Evolutionary conservation across 257 asterid species (phyloP), one percentile per base, ranked within the genome.

Genomic region (Thymus mandschuricus): DNA sequence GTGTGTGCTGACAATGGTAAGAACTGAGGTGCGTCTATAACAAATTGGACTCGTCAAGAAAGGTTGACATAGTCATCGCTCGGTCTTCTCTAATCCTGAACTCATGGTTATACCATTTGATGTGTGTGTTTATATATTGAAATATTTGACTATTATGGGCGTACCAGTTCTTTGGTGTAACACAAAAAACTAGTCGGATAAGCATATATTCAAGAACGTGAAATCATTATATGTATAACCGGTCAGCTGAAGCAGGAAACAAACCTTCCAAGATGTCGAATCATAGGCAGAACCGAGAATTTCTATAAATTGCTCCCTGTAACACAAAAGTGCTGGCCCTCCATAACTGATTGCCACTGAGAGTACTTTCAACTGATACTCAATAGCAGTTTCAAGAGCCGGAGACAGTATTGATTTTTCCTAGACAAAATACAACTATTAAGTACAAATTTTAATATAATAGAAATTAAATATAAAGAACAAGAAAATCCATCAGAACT

Each of bases 231-330:
- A 30, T 9, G 59, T 31, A 48, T 38, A 63, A 71, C 54, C 69
- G 13, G 60, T 48, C 33, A 21, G 43, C 13, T n/a, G 70, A 50
- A 78, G 80, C 58, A 76, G 71, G 72, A 74, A 72, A 64, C 77
- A 69, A 67, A 92, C 99, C 99, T 95, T 95, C 99, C 99, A 95
- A 68, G 99, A 95, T 52, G 96, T 89, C 1, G 99, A 89, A 86
- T 88, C 92, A 63, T 92, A 95, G 34, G 98, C 98, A 64, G 88
- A 88, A 79, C 40, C 77, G 63, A 95, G 88, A 71, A 86, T 92
- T 87, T 89, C 97, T 82, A 89, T 89, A 75, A 95, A 87, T 74
- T 86, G 86, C 27, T 92, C 89, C 83, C 82, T 88, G 86, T 81
- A 86, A 69, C 58, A 78, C 74, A 95, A 85, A 71, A 95, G 87